These are phyloP conservation scores for Poteriospumella lacustris DNA, from an alignment of 108 stramenopile genomes.

Conservation along the genomic window DNA sequence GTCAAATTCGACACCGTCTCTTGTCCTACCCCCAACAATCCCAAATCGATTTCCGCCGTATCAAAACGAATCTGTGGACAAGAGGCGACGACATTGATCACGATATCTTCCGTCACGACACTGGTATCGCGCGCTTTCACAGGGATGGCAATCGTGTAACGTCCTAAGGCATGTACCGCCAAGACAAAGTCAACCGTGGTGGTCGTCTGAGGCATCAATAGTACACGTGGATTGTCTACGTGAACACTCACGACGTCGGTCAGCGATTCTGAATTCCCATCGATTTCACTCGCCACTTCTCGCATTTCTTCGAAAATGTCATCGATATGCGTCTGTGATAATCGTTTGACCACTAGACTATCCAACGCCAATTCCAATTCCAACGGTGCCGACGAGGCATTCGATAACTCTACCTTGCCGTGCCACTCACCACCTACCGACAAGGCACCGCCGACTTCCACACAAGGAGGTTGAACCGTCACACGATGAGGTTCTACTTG, in stretches of 20 bases:
- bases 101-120: not conserved
- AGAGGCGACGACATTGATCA: not conserved
- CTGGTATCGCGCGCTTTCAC: not conserved
- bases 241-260: not conserved
- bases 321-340: not conserved
- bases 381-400: not conserved
- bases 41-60: conserved; percentile 13
- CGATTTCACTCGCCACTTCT: too few species aligned
- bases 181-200: not conserved
- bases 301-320: not conserved
- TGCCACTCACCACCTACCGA: not conserved
- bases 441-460: not conserved
- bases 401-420: not conserved
- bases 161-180: not conserved
- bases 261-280: too few species aligned
- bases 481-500: not conserved
- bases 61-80: conserved; percentile 15
- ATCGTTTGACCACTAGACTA: not conserved
- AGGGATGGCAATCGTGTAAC: not conserved
- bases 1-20: not conserved
- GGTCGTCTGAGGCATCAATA: not conserved
- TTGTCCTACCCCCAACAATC: conserved; percentile 5
- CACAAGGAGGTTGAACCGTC: not conserved
- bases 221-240: not conserved
- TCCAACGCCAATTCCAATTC: not conserved